Evolutionary conservation across 257 asterid species (phyloP), one percentile per base, ranked within the genome.

Genomic region (Fraxinus excelsior): DNA sequence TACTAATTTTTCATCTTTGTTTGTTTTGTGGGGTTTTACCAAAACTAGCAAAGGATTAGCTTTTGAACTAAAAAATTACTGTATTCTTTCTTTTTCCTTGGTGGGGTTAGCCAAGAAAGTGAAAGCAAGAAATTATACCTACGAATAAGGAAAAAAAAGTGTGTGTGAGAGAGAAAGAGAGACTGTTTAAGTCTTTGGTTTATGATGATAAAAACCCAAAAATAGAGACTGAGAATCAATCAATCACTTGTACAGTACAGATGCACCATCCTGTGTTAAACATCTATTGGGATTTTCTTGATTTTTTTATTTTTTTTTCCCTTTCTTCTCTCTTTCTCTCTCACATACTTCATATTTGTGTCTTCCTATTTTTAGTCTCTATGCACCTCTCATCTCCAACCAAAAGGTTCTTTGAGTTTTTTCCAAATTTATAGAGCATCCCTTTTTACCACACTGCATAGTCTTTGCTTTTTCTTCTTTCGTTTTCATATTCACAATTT

Each of bases 371-470:
- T 85, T 73, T 74, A 80, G 90, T 85, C 89, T 81, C 75, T 51
- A 72, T 79, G 81, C 81, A 12, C n/a, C 79, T 74, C 80, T 75
- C 66, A 71, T 73, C 79, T 80, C 83, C 86, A 83, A 73, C 84
- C 81, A 75, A 84, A 84, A 86, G 86, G 46, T 81, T 80, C 37
- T 79, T 88, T 80, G 84, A 37, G 80, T 71, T 79, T 85, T 89
- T 88, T 78, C 91, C 91, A 89, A 72, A 79, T 92, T 86, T 86
- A 96, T 85, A 79, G 84, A 88, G 72, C 23, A 21, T 74, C 79
- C 76, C 70, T 81, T 74, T 78, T 78, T 2, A 67, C 82, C 85
- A 73, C 71, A 67, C 70, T 73, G 73, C 82, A 37, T 58, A 71
- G 70, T 77, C 76, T 74, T 74, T 68, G 35, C 44, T 42, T 72